Evolutionary conservation across 2,329 filamentous ascomycete genomes (phyloP), one percentile per base, ranked within the genome.

Genomic region (Sclerotiophoma versabilis): DNA sequence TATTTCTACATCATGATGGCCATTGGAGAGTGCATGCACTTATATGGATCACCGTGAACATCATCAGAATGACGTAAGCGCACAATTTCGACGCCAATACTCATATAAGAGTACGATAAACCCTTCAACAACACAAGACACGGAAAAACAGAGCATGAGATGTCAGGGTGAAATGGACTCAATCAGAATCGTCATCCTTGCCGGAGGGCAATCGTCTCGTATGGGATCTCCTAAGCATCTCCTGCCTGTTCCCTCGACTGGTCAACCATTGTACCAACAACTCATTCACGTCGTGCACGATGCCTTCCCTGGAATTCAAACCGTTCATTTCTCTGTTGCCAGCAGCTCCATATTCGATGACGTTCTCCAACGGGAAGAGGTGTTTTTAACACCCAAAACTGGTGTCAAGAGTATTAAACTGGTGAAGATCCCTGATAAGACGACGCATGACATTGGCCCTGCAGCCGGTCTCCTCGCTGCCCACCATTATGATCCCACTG

Each of bases 181-280:
- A 20, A 23, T 32, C 1, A 45, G 45, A 7, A 3, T 45, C 11
- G 26, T 45, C 5, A 29, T 53, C 10, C 33, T 54, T 19, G 51
- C 45, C 34, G 51, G 51, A 34, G 51, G 45, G 1, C 45, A 17
- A 20, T 54, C 45, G 1, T 45, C 51, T 14, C 45, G 51, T 27
- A 54, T 46, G 51, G 45, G 51, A 36, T 44, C 39, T 33, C 45
- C 51, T 5, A 54, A 49, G 23, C 45, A 54, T 25, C n/a, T 54
- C 11, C 45, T 54, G 6, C 33, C 25, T 14, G 7, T 49, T 6
- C 41, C 45, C n/a, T 30, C 48, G 3, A 44, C 48, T 15, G 26
- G 19, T 9, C 33, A 26, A 30, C 49, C 48, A n/a, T 20, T 51
- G 6, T 51, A 51, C 29, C 19, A 38, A 10, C 49, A 51, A 6